These are phyloP conservation scores for Sphaerostilbella broomeana DNA, from an alignment of 2,329 filamentous ascomycete genomes.

Conservation along the genomic window DNA sequence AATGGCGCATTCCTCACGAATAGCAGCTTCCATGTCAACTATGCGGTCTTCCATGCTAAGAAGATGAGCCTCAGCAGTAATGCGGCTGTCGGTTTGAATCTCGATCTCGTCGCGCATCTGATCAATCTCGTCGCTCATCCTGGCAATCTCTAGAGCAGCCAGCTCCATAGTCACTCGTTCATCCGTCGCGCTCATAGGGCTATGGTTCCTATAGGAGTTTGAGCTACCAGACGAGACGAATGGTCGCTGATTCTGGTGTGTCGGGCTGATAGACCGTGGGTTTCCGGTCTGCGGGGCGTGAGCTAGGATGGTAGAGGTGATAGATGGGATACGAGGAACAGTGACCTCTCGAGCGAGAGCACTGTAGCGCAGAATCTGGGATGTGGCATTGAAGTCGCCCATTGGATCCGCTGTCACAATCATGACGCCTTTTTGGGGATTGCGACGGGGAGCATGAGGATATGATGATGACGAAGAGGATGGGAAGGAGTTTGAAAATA, in stretches of 20 bases:
- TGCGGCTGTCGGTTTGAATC: conserved; percentile 62
- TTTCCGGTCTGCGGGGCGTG: conserved; percentile 23
- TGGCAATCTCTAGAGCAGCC: conserved; percentile 71
- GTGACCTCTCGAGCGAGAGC: conserved; percentile 89
- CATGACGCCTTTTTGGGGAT: conserved; percentile 87
- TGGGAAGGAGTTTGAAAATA: conserved; percentile 84
- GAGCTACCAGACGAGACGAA: conserved; percentile 35
- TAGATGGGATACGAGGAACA: conserved; percentile 78
- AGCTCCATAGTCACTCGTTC: conserved; percentile 72
- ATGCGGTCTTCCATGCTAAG: conserved; percentile 60
- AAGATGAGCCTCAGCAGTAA: conserved; percentile 67
- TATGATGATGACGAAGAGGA: conserved; percentile 43
- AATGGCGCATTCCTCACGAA: conserved; percentile 80
- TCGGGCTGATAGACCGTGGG: conserved; percentile 23
- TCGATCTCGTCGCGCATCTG: conserved; percentile 62
- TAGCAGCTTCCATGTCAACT: conserved; percentile 67
- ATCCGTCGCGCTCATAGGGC: conserved; percentile 31
- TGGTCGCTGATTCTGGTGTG: conserved; percentile 21
- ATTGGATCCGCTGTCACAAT: conserved; percentile 89
- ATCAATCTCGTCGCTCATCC: conserved; percentile 67
- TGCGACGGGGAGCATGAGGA: conserved; percentile 40
- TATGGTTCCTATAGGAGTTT: no score
- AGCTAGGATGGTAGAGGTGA: conserved; percentile 62
- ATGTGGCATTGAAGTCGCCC: conserved; percentile 94
- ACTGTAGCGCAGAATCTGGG: conserved; percentile 90